phyloP scores from a whole-genome alignment of 2,329 filamentous ascomycete species.

The Colletotrichum brevisporum region DNA sequence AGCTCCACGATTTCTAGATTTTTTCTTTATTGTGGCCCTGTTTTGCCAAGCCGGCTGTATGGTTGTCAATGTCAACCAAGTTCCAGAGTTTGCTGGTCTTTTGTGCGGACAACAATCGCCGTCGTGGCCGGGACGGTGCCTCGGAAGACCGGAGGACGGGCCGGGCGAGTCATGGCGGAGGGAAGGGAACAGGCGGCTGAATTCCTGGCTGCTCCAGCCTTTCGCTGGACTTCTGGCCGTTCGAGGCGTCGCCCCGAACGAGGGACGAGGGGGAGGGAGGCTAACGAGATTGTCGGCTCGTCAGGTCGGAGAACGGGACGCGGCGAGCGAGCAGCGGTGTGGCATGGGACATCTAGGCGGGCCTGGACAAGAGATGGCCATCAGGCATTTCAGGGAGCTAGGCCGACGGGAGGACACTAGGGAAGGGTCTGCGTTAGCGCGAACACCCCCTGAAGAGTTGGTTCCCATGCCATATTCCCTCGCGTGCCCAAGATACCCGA shows the following conservation, averaged over 20 bases:
- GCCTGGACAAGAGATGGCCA: constrained; percentile 4
- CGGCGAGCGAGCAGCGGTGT: background rate
- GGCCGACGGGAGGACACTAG: constrained; percentile 10
- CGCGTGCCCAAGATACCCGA: constrained; percentile 6
- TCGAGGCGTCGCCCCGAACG: background rate
- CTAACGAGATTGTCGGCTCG: constrained; percentile 8
- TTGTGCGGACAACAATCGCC: constrained; percentile 12
- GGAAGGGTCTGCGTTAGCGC: constrained; percentile 27
- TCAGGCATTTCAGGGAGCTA: constrained; percentile 9
- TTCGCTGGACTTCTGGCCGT: constrained; percentile 20
- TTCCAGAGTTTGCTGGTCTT: constrained; percentile 19
- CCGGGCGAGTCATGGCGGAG: constrained; percentile 33
- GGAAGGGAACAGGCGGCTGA: background rate
- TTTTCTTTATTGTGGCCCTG: constrained; percentile 4
- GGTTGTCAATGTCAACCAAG: constrained; percentile 4
- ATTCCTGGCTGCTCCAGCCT: background rate
- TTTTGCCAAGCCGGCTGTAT: background rate
- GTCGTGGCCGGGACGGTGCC: constrained; percentile 15
- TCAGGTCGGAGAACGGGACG: constrained; percentile 2
- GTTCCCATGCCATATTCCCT: background rate
- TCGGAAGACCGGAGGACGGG: constrained; percentile 28
- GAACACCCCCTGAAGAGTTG: constrained; percentile 25
- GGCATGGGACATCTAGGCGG: constrained; percentile 16
- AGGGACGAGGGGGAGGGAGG: background rate
- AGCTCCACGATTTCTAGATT: constrained; percentile 12